Evolutionary conservation across 306 rosid genomes (phyloP).

Genomic region (Quercus ilex): DNA sequence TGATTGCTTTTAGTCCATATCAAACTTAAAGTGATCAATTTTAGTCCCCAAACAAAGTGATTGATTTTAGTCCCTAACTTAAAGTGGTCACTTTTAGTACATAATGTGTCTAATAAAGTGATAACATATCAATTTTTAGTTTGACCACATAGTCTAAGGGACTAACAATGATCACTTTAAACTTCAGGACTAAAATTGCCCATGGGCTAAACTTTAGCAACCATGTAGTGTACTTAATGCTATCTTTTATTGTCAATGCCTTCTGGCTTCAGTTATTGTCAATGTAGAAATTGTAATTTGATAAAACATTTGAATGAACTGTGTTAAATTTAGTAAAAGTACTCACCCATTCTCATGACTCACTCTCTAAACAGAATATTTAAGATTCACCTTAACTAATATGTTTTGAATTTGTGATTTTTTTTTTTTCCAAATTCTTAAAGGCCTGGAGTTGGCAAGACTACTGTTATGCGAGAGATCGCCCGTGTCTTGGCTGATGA

Average conservation of each 20-base stretch:
- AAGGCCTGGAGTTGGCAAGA: constrained; percentile 82
- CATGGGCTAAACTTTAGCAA: too few species aligned
- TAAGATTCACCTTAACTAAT: neutral
- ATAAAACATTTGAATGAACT: neutral
- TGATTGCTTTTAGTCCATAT: too few species aligned
- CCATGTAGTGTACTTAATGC: too few species aligned
- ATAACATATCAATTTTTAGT: too few species aligned
- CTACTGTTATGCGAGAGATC: constrained; percentile 69
- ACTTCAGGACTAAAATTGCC: too few species aligned
- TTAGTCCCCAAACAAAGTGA: too few species aligned
- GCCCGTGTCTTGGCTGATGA: constrained; percentile 60
- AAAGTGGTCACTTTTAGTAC: too few species aligned
- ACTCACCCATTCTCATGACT: neutral
- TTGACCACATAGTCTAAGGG: too few species aligned
- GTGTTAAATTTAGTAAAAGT: constrained; percentile 11
- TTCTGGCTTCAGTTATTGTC: neutral
- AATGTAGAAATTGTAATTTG: neutral
- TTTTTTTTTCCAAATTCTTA: constrained; percentile 14
- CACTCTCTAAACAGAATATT: neutral
- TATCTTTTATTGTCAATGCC: neutral
- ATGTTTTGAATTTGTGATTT: constrained; percentile 3
- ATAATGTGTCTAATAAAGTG: too few species aligned
- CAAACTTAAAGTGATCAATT: too few species aligned
- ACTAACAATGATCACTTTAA: too few species aligned
- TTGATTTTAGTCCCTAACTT: too few species aligned